Percentiles rank a stretch among this genome's conserved stretches.
Conservation (phyloP, 78 protist species). For the Creolimax fragrantissima region DNA sequence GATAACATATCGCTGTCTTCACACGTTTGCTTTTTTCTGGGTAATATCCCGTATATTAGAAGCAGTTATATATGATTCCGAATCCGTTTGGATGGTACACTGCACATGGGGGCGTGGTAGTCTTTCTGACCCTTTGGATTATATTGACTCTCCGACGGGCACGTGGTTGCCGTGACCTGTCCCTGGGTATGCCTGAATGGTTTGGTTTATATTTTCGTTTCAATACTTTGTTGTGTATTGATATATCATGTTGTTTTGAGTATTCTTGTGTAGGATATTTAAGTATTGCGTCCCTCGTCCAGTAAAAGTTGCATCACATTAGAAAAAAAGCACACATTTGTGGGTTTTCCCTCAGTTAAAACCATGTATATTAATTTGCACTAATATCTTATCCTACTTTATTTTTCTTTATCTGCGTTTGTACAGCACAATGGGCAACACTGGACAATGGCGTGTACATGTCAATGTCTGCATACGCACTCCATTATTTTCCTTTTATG, state of each 20-base stretch:
- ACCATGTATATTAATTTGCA: too few species aligned
- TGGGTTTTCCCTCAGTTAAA: too few species aligned
- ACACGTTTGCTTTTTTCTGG: neutral
- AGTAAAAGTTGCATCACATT: too few species aligned
- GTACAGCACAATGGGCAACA: neutral
- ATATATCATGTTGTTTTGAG: too few species aligned
- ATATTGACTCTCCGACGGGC: neutral
- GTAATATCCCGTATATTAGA: neutral
- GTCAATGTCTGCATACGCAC: neutral
- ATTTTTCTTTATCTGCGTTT: too few species aligned
- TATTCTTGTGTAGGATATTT: too few species aligned
- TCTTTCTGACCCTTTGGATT: neutral
- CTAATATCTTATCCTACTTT: too few species aligned
- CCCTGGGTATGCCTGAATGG: neutral
- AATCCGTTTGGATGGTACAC: slow-evolving; percentile 1
- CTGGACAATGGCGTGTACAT: neutral
- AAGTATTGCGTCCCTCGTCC: too few species aligned
- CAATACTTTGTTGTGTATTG: too few species aligned
- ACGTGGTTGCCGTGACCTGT: neutral
- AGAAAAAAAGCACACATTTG: too few species aligned
- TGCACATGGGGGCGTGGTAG: neutral
- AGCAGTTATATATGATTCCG: neutral
- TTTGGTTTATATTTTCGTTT: too few species aligned
- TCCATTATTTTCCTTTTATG: slow-evolving; percentile 15
- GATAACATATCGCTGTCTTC: neutral